Evolutionary conservation across 768 basidiomycete genomes (phyloP).

Genomic region (Inosperma sp.): DNA sequence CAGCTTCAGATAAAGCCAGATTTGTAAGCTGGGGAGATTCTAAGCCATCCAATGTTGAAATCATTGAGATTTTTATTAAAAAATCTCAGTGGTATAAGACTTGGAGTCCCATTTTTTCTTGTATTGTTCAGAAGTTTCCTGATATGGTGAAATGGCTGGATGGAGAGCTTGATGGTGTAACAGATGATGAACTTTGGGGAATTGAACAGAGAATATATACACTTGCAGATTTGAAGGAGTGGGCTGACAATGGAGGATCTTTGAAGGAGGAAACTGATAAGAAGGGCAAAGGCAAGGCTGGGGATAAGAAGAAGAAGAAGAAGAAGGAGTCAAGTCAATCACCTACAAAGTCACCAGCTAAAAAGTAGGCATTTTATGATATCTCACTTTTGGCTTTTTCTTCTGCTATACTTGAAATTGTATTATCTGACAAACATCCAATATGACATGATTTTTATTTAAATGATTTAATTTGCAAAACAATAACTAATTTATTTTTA

Average conservation of each 20-base stretch:
- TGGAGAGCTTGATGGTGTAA: not conserved
- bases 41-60: not conserved
- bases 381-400: not conserved
- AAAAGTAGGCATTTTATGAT: not conserved
- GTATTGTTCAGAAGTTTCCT: not conserved
- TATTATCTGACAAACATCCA: too few species aligned
- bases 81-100: too few species aligned
- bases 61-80: not conserved
- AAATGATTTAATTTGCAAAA: too few species aligned
- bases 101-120: not conserved
- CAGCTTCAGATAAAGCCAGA: too few species aligned
- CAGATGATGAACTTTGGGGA: not conserved
- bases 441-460: too few species aligned
- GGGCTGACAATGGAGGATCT: not conserved
- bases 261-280: not conserved
- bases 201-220: not conserved
- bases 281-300: not conserved
- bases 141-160: not conserved
- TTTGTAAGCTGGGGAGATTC: too few species aligned
- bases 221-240: not conserved
- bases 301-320: not conserved
- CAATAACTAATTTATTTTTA: too few species aligned
- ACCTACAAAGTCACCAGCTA: not conserved
- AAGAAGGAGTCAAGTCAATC: conserved; percentile 1
- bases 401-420: not conserved